Base-by-base conservation (phyloP, 2,329 filamentous ascomycete species). In the Xylariaceae sp. region DNA sequence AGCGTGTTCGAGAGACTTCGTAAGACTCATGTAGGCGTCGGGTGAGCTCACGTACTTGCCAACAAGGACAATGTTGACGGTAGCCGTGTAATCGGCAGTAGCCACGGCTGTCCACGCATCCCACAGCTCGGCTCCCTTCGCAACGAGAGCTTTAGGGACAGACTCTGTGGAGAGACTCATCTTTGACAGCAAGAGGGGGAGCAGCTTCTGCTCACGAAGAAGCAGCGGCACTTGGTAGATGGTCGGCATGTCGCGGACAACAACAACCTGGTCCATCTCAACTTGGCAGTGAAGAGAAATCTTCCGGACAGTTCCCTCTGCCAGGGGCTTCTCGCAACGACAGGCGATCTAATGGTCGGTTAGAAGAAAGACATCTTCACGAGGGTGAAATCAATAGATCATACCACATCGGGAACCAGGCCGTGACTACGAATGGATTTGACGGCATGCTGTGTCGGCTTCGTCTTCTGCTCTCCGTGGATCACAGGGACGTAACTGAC, bases 171-270 rank as follows among this genome's bases (percentile, higher is more conserved):
- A 97, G 80, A 15, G 85, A 80, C 15, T 61, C 61, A 63, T 61
- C 23, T 30, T 64, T 6, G 81, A 76, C 44, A 80, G 81, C 57
- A 97, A 78, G n/a, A 85, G 82, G 10, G 79, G 74, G 7, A 93
- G 78, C 1, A 97, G 79, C 23, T 86, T 84, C 76, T 97, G 90
- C 66, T 92, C 82, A 67, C 93, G 84, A 11, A 97, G 86, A 23
- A 97, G 88, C n/a, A 97, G 80, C 0, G 94, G 94, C 2, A 97
- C 93, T 65, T 96, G 92, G 76, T 99, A 99, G 55, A 90, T 95
- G 10, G 92, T 92, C 17, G 87, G 81, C 75, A 97, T 90, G 73
- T 97, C 88, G 67, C 88, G 88, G 9, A 99, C 92, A n/a, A 85
- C 89, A 63, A 97, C 80, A 49, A 97, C 91, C 72, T 97, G 91